A percentile compares a stretch with the other conserved stretches of the same genome.
These are phyloP conservation scores for Aspergillus puulaauensis DNA, from an alignment of 2,329 filamentous ascomycete genomes.

Conservation along the genomic window DNA sequence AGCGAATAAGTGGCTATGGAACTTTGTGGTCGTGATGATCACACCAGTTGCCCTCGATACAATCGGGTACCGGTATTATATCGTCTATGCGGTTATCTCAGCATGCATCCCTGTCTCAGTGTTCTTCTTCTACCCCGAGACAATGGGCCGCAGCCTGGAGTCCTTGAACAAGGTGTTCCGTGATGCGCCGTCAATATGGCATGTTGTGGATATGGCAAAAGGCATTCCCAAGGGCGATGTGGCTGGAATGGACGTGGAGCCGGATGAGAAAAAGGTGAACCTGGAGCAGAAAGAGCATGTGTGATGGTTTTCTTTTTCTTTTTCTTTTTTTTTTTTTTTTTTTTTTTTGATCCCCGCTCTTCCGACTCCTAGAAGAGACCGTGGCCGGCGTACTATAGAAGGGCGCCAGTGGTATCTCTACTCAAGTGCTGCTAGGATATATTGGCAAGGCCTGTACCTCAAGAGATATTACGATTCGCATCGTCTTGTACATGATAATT, in stretches of 20 bases:
- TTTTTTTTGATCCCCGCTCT: not conserved
- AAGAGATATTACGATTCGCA: too few species aligned
- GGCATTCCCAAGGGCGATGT: slow-evolving; percentile 3
- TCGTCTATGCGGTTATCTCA: slow-evolving; percentile 19
- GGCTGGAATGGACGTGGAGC: not conserved
- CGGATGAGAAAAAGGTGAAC: not conserved
- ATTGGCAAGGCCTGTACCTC: too few species aligned
- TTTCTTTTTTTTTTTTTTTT: not conserved
- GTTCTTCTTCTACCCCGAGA: slow-evolving; percentile 25
- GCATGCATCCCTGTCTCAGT: slow-evolving; percentile 12
- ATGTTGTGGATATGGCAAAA: slow-evolving; percentile 9
- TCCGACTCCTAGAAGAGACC: too few species aligned
- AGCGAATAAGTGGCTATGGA: slow-evolving; percentile 13
- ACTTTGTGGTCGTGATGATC: slow-evolving; percentile 22
- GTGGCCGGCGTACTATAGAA: too few species aligned
- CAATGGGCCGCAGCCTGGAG: slow-evolving; percentile 20
- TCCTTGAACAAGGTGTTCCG: slow-evolving; percentile 20
- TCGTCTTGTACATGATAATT: too few species aligned
- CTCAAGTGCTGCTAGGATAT: too few species aligned
- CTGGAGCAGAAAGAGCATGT: not conserved
- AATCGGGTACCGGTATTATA: slow-evolving; percentile 20
- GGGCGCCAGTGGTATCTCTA: too few species aligned
- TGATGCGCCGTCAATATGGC: slow-evolving; percentile 13
- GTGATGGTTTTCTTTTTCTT: not conserved
- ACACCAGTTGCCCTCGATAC: slow-evolving; percentile 20